Conservation (phyloP, 2,329 filamentous ascomycete genomes). For the Aureobasidium sp. region DNA sequence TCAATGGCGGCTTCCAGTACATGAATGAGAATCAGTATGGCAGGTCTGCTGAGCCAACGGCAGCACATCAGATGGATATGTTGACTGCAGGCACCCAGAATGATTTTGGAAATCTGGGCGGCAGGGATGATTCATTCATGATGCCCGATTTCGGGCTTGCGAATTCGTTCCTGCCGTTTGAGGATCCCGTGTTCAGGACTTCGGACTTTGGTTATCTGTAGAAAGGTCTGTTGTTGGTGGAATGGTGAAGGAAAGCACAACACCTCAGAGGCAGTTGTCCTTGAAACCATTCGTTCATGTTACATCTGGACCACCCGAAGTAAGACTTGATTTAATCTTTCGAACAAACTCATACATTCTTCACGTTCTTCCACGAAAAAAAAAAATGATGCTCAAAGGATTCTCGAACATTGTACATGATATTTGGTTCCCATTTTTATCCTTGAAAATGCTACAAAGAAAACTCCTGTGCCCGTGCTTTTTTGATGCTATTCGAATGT, state of each 20-base stretch:
- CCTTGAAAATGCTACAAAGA: neutral
- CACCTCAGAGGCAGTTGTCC: neutral
- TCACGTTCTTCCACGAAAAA: neutral
- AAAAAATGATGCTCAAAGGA: neutral
- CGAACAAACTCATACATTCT: too few species aligned
- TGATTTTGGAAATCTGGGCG: neutral
- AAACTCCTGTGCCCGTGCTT: slow-evolving; percentile 1
- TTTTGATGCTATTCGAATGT: neutral
- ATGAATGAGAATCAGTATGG: neutral
- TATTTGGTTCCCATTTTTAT: neutral
- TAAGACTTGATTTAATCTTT: too few species aligned
- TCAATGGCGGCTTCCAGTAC: slow-evolving; percentile 1
- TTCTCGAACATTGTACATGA: neutral
- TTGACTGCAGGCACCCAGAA: neutral
- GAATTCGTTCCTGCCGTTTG: slow-evolving; percentile 12
- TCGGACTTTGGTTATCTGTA: slow-evolving; percentile 5
- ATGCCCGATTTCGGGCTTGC: slow-evolving; percentile 10
- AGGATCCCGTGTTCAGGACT: slow-evolving; percentile 9
- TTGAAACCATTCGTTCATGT: neutral
- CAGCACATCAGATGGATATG: neutral
- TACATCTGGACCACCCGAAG: too few species aligned
- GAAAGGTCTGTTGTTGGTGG: too few species aligned
- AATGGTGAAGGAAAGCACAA: too few species aligned
- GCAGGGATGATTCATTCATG: slow-evolving; percentile 4
- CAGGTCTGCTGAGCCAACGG: too few species aligned